phyloP scores from a whole-genome alignment of 208 protist genomes.

The Leishmania major region DNA sequence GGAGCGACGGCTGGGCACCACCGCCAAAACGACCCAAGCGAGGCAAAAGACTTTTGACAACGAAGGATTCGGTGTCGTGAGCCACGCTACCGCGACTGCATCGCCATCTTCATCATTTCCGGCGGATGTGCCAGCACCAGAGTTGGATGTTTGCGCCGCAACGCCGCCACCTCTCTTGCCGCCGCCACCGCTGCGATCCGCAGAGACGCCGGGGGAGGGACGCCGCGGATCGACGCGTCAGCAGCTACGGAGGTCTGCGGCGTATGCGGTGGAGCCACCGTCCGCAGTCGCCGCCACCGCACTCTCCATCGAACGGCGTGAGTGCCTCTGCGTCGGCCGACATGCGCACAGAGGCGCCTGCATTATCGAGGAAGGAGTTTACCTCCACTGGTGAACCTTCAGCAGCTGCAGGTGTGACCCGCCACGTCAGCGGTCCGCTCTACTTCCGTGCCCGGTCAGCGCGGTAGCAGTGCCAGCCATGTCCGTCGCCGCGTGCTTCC shows the following conservation, averaged over 20 bases:
- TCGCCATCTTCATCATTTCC: background rate
- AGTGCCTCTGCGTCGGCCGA: background rate
- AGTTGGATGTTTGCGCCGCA: background rate
- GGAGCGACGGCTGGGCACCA: background rate
- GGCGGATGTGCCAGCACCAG: background rate
- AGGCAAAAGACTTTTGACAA: too few relatives aligned
- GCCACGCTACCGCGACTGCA: background rate
- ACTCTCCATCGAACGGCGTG: background rate
- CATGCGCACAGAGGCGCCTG: background rate
- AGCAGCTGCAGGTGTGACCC: background rate
- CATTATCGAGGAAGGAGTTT: background rate
- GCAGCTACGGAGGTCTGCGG: background rate
- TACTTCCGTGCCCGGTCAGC: constrained; percentile 5
- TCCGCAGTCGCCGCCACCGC: background rate
- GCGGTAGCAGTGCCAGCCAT: background rate
- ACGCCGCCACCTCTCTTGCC: background rate
- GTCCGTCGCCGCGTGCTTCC: too few relatives aligned
- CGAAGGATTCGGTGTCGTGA: background rate
- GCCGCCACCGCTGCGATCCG: background rate
- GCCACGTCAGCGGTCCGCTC: background rate
- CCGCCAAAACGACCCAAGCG: background rate
- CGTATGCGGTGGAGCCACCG: background rate
- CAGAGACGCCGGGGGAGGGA: background rate
- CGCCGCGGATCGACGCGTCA: background rate
- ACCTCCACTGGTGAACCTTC: background rate